These are phyloP conservation scores for Penicillium griseofulvum DNA, from an alignment of 2,329 filamentous ascomycete genomes.

Conservation along the genomic window DNA sequence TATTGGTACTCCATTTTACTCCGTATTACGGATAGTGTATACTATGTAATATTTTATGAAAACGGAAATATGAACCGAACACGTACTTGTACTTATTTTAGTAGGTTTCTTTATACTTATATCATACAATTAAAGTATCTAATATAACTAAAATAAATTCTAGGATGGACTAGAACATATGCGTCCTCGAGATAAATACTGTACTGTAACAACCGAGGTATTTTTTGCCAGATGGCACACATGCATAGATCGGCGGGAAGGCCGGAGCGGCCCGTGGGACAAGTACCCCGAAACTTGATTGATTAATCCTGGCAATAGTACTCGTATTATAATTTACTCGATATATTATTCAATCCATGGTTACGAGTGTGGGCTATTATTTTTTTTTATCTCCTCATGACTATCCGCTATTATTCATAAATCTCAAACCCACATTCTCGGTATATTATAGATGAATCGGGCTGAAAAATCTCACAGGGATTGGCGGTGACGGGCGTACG, in stretches of 20 bases:
- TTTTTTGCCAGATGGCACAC: constrained; percentile 20
- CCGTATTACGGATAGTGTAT: background rate
- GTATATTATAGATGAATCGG: background rate
- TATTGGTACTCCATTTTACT: constrained; percentile 2
- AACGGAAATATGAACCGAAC: background rate
- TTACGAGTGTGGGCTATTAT: background rate
- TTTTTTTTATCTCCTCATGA: background rate
- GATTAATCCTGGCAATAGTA: constrained; percentile 16
- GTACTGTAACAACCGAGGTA: constrained; percentile 2
- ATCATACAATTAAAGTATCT: background rate
- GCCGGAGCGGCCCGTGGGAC: constrained; percentile 30
- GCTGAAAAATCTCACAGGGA: constrained; percentile 5
- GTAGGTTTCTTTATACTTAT: background rate
- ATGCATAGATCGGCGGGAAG: constrained; percentile 32
- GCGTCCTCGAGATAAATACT: background rate
- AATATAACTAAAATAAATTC: too few relatives aligned
- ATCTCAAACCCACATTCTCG: background rate
- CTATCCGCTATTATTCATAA: background rate
- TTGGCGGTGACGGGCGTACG: constrained; percentile 15
- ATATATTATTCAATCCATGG: constrained; percentile 4
- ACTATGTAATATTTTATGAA: background rate
- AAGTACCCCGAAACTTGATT: constrained; percentile 22
- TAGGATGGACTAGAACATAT: background rate
- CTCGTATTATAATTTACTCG: constrained; percentile 4
- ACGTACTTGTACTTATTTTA: background rate